Evolutionary conservation across 371 early-diverging fungal genomes (phyloP), one percentile per base, ranked within the genome.

Genomic region (Mucor racemosus): DNA sequence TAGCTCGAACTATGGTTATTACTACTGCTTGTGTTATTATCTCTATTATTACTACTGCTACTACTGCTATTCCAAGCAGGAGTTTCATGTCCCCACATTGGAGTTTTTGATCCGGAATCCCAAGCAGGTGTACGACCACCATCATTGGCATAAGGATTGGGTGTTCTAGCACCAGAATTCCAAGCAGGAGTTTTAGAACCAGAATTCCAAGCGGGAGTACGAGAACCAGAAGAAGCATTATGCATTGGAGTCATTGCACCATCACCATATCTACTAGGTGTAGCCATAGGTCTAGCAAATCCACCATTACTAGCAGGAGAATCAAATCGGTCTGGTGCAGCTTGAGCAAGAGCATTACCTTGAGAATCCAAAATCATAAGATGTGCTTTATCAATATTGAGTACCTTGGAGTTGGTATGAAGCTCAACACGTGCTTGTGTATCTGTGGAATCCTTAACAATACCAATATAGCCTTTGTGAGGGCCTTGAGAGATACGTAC

Each of bases 401-500:
- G 84, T 36, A 91, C 84, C 41, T 90, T 89, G 38, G 88, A 87
- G 71, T 93, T 96, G 17, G 98, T 95, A 76, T 96, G 97, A 33
- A 99, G 86, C 78, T 99, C 98, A 4, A 99, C 93, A 42, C 98
- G 88, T 1, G 92, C 97, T 64, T 84, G 86, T 8, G 78, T 79
- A 64, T 86, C 91, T 1, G 89, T 88, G 0, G 92, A 85, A 58
- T 97, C 98, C 73, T 97, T 98, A 38, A 99, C 96, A 58, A 97
- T 93, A 56, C 99, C 99, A 34, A 94, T 77, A 75, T 96, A 98
- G 11, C 99, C 99, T 77, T 99, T 99, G 84, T 94, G 97, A 14
- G 95, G 93, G 7, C 99, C 99, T 48, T 90, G 85, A 5, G 86
- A 88, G 57, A 98, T 93, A 40, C 88, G 89, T 0, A 99, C 99